Evolutionary conservation across 2,329 filamentous ascomycete species (phyloP).

Genomic region (Fusarium staphyleae): DNA sequence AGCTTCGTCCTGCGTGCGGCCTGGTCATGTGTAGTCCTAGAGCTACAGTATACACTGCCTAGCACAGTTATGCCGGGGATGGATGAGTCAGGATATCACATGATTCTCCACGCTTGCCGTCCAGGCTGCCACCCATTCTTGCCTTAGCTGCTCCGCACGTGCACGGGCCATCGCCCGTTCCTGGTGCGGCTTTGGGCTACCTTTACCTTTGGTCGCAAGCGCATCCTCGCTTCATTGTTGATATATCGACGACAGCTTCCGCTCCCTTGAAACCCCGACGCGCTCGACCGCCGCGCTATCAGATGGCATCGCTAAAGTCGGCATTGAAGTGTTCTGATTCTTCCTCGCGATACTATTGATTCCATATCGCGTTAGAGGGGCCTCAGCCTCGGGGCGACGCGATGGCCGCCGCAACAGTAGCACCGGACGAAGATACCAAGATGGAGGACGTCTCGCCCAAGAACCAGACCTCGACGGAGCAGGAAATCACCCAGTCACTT

Average conservation of each 20-base stretch:
- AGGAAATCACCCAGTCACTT: conserved; percentile 36
- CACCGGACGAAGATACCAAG: conserved; percentile 29
- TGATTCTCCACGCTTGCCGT: conserved; percentile 11
- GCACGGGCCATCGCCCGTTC: conserved; percentile 30
- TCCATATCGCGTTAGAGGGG: background rate
- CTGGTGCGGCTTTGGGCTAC: conserved; percentile 11
- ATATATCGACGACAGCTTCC: conserved; percentile 13
- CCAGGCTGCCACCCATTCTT: background rate
- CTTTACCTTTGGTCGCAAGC: conserved; percentile 16
- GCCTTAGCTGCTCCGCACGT: background rate
- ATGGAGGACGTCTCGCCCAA: conserved; percentile 43
- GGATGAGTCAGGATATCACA: conserved; percentile 15
- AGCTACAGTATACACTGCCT: too few relatives aligned
- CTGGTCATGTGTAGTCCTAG: background rate
- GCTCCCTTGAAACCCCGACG: conserved; percentile 20
- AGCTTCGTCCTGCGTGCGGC: background rate
- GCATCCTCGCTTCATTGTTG: conserved; percentile 18
- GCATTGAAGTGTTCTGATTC: background rate
- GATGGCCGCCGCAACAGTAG: conserved; percentile 41
- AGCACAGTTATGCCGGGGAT: background rate
- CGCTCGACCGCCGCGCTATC: conserved; percentile 18
- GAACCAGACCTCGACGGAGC: conserved; percentile 38
- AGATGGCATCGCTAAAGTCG: conserved; percentile 29
- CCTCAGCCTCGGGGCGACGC: conserved; percentile 5
- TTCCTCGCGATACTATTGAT: background rate